A percentile compares a stretch with the other conserved stretches of the same genome.
These are phyloP conservation scores for Castanea crenata DNA, from an alignment of 306 rosid species.

Conservation along the genomic window DNA sequence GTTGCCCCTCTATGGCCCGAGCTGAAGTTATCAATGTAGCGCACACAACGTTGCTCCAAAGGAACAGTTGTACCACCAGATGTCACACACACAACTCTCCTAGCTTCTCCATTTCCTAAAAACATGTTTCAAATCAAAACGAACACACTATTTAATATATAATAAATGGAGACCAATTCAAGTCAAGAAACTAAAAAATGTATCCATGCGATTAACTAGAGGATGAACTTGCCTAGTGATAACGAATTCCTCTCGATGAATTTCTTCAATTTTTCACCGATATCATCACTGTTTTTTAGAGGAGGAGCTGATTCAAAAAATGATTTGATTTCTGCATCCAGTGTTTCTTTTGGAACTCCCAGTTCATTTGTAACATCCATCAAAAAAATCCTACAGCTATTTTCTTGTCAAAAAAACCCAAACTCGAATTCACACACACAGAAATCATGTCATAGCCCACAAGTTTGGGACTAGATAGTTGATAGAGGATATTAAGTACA, in stretches of 20 bases:
- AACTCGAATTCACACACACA: conserved; percentile 1
- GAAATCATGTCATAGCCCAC: neutral
- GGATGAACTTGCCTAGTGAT: conserved; percentile 40
- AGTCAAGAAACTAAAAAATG: neutral
- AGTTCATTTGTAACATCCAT: conserved; percentile 52
- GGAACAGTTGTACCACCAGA: conserved; percentile 99
- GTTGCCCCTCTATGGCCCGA: conserved; percentile 98
- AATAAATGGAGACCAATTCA: neutral
- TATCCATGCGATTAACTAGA: neutral
- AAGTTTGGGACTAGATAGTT: neutral
- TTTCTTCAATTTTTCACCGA: conserved; percentile 43
- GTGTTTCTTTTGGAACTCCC: conserved; percentile 29
- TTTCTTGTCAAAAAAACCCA: conserved; percentile 11
- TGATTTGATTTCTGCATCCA: conserved; percentile 51
- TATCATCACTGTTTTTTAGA: conserved; percentile 33
- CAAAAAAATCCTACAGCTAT: conserved; percentile 25
- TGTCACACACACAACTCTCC: conserved; percentile 81
- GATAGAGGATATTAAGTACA: neutral
- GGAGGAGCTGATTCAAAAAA: conserved; percentile 93
- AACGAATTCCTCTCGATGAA: conserved; percentile 54
- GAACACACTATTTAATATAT: conserved; percentile 19
- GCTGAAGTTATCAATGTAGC: conserved; percentile 92
- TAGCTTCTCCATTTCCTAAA: conserved; percentile 42
- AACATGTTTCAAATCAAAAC: neutral
- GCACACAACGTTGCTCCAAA: conserved; percentile 84